These are phyloP conservation scores for Ramularia endophylla DNA, from an alignment of 2,329 filamentous ascomycete species.

Conservation along the genomic window DNA sequence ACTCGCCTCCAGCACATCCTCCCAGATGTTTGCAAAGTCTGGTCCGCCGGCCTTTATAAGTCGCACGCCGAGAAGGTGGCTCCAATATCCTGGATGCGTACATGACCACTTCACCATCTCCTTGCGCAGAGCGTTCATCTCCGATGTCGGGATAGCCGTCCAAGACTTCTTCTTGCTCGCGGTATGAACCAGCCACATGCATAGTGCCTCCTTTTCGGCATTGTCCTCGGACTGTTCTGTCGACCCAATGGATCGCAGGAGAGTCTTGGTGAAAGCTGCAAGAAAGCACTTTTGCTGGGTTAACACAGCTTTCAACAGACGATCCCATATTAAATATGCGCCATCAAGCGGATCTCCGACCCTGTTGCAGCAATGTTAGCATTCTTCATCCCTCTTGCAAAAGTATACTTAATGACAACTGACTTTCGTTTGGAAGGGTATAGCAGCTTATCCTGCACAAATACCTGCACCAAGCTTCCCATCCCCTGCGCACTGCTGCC, in stretches of 20 bases:
- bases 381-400: constrained; percentile 3
- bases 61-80: constrained; percentile 30
- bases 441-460: constrained; percentile 33
- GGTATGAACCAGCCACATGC: constrained; percentile 47
- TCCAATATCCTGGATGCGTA: constrained; percentile 34
- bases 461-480: constrained; percentile 19
- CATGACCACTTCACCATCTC: constrained; percentile 30
- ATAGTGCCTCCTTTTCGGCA: constrained; percentile 37
- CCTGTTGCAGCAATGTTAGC: constrained; percentile 15
- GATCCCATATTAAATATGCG: constrained; percentile 42
- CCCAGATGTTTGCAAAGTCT: constrained; percentile 24
- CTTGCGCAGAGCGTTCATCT: constrained; percentile 7
- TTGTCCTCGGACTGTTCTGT: constrained; percentile 22
- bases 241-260: constrained; percentile 32
- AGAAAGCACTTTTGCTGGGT: constrained; percentile 33
- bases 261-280: constrained; percentile 32
- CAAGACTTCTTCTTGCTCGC: constrained; percentile 28
- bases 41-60: constrained; percentile 26
- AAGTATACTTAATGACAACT: constrained; percentile 10
- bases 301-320: constrained; percentile 33
- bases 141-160: constrained; percentile 9
- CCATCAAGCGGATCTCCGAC: constrained; percentile 34
- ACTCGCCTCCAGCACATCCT: constrained; percentile 32
- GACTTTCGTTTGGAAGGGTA: constrained; percentile 32
- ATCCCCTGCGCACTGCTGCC: constrained; percentile 8